phyloP scores from a whole-genome alignment of 2,329 filamentous ascomycete genomes.

The Aspergillus sp. region DNA sequence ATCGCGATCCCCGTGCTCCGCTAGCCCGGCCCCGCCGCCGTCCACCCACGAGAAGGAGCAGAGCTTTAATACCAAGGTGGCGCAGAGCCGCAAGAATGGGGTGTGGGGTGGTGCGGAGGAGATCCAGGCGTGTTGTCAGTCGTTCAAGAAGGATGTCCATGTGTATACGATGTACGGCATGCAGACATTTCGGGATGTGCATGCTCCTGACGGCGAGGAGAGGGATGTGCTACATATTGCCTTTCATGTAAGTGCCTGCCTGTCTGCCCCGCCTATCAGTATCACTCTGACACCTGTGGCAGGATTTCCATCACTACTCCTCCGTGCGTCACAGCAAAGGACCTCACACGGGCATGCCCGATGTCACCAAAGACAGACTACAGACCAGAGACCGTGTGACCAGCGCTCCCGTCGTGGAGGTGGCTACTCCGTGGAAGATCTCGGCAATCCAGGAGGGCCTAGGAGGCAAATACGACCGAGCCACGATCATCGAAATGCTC shows the following conservation, averaged over 20 bases:
- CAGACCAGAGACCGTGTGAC: not conserved
- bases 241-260: constrained; percentile 48
- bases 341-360: constrained; percentile 49
- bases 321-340: constrained; percentile 55
- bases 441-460: constrained; percentile 45
- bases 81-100: constrained; percentile 51
- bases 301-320: constrained; percentile 60
- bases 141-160: constrained; percentile 54
- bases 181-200: constrained; percentile 39
- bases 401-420: constrained; percentile 19
- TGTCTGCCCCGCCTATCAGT: not conserved
- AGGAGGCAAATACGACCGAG: constrained; percentile 43
- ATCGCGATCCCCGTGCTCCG: constrained; percentile 38
- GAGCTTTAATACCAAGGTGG: constrained; percentile 51
- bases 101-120: constrained; percentile 61
- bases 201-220: constrained; percentile 28
- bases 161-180: constrained; percentile 45
- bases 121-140: constrained; percentile 57
- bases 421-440: constrained; percentile 49
- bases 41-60: constrained; percentile 49
- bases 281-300: constrained; percentile 12
- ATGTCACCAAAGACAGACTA: constrained; percentile 32
- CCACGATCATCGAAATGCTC: constrained; percentile 45
- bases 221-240: constrained; percentile 48
- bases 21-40: constrained; percentile 32